Conservation (phyloP, 129 eudicot genomes). For the Chrysanthemum lavandulifolium region DNA sequence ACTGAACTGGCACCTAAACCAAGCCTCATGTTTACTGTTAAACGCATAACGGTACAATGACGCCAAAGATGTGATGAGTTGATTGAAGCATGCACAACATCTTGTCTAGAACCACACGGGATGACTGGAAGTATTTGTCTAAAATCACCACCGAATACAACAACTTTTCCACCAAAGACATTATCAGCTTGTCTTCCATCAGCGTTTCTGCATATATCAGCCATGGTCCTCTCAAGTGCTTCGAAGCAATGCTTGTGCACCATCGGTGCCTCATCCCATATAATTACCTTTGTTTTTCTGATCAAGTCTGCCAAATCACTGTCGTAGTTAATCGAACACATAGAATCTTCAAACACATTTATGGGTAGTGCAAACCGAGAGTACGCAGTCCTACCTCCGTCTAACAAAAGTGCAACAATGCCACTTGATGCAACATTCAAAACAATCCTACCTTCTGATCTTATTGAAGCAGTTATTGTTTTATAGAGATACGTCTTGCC, state of each 20-base stretch:
- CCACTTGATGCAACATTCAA: not conserved
- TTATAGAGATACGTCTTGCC: not conserved
- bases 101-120: too few species aligned
- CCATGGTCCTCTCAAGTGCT: slow-evolving; percentile 7
- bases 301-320: not conserved
- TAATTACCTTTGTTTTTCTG: not conserved
- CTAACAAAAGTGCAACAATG: not conserved
- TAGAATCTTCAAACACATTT: not conserved
- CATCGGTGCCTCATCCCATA: slow-evolving; percentile 17
- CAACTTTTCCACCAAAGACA: slow-evolving; percentile 20
- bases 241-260: not conserved
- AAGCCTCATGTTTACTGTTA: too few species aligned
- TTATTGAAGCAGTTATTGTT: not conserved
- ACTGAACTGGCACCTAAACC: too few species aligned
- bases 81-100: too few species aligned
- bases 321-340: not conserved
- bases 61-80: too few species aligned
- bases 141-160: slow-evolving; percentile 20
- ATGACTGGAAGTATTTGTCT: not conserved
- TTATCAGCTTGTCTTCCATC: not conserved
- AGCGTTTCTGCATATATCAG: not conserved
- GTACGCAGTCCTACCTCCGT: not conserved
- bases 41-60: too few species aligned
- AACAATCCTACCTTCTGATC: not conserved
- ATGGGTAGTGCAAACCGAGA: not conserved